Percentiles rank a stretch among this genome's conserved stretches.
These are phyloP conservation scores for Raphanus sativus DNA, from an alignment of 345 rosid species.

Conservation along the genomic window DNA sequence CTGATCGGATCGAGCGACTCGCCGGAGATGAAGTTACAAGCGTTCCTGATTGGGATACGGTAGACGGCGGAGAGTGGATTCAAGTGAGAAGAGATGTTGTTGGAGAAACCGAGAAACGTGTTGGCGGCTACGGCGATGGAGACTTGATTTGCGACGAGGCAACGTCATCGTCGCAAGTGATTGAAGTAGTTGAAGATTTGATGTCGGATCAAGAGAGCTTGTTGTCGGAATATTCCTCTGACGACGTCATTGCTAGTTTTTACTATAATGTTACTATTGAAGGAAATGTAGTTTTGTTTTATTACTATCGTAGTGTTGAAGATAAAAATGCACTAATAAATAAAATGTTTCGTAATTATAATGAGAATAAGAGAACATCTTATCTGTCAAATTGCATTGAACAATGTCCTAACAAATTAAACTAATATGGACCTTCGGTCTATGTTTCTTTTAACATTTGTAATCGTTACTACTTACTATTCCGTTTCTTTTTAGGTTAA, in stretches of 20 bases:
- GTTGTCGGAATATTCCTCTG: slow-evolving; percentile 35
- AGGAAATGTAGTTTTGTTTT: slow-evolving; percentile 4
- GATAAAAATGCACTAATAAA: slow-evolving; percentile 34
- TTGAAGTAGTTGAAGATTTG: slow-evolving; percentile 27
- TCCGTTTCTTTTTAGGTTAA: background rate
- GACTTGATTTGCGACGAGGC: slow-evolving; percentile 27
- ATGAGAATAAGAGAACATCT: background rate
- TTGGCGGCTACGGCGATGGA: slow-evolving; percentile 14
- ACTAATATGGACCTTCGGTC: background rate
- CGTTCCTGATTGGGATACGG: slow-evolving; percentile 40
- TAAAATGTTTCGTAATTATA: background rate
- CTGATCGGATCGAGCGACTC: slow-evolving; percentile 52
- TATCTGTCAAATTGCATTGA: slow-evolving; percentile 8
- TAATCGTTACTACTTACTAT: background rate
- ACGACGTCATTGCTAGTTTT: slow-evolving; percentile 11
- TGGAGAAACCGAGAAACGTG: slow-evolving; percentile 29
- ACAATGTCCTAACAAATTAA: background rate
- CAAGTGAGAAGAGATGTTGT: slow-evolving; percentile 51
- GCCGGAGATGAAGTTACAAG: slow-evolving; percentile 19
- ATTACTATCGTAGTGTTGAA: background rate
- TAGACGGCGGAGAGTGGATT: slow-evolving; percentile 54
- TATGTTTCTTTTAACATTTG: background rate
- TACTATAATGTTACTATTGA: background rate
- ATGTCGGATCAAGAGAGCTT: slow-evolving; percentile 38
- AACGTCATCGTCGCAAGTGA: slow-evolving; percentile 10